Conservation (phyloP, 768 basidiomycete genomes). For the Russula dissimulans region DNA sequence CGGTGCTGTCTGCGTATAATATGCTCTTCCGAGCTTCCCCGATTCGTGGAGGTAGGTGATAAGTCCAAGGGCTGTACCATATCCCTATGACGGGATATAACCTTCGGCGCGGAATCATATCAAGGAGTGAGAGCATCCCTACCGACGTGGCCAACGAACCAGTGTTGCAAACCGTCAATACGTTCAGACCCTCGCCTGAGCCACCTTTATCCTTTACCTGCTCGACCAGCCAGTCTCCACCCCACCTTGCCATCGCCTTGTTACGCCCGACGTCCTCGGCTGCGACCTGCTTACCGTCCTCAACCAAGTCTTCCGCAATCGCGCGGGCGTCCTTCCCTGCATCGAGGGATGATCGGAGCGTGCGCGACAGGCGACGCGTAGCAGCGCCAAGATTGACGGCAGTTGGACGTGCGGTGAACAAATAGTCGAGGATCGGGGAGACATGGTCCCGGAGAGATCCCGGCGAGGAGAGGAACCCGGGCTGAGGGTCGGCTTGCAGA, state of each 20-base stretch:
- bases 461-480: conserved; percentile 48
- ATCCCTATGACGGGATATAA: conserved; percentile 49
- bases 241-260: conserved; percentile 73
- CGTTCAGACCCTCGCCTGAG: conserved; percentile 49
- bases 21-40: conserved; percentile 69
- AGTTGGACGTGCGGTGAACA: conserved; percentile 87
- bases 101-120: background rate
- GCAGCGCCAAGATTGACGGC: conserved; percentile 93
- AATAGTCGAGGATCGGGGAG: conserved; percentile 50
- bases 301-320: conserved; percentile 47
- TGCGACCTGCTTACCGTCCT: conserved; percentile 66
- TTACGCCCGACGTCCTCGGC: conserved; percentile 85
- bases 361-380: conserved; percentile 55
- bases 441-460: conserved; percentile 46
- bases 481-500: conserved; percentile 36
- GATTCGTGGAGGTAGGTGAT: conserved; percentile 85
- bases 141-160: conserved; percentile 92
- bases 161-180: conserved; percentile 96
- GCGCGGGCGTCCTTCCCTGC: conserved; percentile 36
- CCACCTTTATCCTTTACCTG: conserved; percentile 34
- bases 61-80: conserved; percentile 89
- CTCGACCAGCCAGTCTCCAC: conserved; percentile 76
- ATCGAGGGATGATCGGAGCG: conserved; percentile 32
- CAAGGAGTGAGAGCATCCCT: conserved; percentile 22
- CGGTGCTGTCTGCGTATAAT: conserved; percentile 89